Evolutionary conservation across 306 rosid genomes (phyloP), one percentile per base, ranked within the genome.

Genomic region (Dicorynia guianensis): DNA sequence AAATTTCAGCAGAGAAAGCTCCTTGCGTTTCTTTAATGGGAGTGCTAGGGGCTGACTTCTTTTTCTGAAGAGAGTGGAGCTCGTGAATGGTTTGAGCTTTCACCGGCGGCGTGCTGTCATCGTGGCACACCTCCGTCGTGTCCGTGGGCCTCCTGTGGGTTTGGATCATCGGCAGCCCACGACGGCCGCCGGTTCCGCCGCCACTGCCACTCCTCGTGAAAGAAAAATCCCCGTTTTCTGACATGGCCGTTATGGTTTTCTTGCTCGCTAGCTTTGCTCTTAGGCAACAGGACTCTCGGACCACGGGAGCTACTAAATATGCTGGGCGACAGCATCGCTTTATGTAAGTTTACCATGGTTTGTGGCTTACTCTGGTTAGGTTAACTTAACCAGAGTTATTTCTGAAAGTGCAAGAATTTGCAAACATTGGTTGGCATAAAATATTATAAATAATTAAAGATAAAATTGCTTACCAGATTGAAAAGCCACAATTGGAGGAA

Each of bases 51-150:
- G 92, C 65, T 1, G 97, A 78, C 55, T n/a, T 89, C 81, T 89
- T 91, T 76, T 68, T 86, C 88, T 91, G 95, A 6, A 91, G 87
- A 63, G 95, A 89, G 73, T 89, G 95, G 20, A 91, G 89, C 67
- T 91, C 93, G 17, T 89, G 85, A 42, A 91, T 72, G 1, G 95
- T 89, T 35, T 87, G 89, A 54, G 95, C 97, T 58, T 42, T 91
- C 42, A 91, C 86, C 15, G 95, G 82, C 1, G 85, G 53, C 1
- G 81, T 68, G 76, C 90, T 86, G 83, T 91, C 97, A 34, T 91
- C 95, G 78, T 86, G 93, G 75, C 93, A 89, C 40, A 89, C 88
- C 18, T 77, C 86, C 11, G 36, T 38, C 66, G 78, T 14, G 34
- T 72, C 68, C 63, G 15, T 61, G 76, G 52, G 10, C 40, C 53